Evolutionary conservation across 2,329 filamentous ascomycete genomes (phyloP).

Genomic region (Penicillium sclerotiorum): DNA sequence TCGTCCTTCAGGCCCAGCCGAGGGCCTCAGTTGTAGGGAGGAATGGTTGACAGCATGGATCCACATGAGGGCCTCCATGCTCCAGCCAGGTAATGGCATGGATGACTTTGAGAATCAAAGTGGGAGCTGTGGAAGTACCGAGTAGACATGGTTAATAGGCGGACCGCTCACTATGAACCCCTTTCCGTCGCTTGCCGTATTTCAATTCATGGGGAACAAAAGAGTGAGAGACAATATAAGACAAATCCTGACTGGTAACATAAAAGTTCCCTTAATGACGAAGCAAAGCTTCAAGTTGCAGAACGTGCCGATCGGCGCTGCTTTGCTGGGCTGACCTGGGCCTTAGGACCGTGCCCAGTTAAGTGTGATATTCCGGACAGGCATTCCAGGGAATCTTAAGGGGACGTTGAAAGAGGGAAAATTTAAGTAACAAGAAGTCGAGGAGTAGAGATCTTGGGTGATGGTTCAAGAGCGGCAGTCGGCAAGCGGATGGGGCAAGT

Average conservation of each 20-base stretch:
- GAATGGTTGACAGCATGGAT: background rate
- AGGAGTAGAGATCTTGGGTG: too few relatives aligned
- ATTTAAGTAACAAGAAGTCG: background rate
- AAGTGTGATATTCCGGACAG: too few relatives aligned
- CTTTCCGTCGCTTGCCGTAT: background rate
- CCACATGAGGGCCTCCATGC: background rate
- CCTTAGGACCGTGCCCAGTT: constrained; percentile 11
- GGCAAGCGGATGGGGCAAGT: constrained; percentile 4
- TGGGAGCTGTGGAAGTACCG: background rate
- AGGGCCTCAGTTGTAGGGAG: background rate
- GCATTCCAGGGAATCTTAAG: background rate
- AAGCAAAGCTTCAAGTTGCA: background rate
- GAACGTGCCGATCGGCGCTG: background rate
- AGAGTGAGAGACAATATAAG: background rate
- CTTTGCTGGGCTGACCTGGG: background rate
- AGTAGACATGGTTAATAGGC: background rate
- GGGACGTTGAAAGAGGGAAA: background rate
- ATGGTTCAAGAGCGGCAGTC: too few relatives aligned
- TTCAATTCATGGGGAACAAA: background rate
- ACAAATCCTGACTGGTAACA: too few relatives aligned
- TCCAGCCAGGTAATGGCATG: background rate
- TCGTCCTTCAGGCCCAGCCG: background rate
- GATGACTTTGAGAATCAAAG: background rate
- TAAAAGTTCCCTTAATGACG: too few relatives aligned
- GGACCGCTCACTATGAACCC: background rate